Evolutionary conservation across 208 protist genomes (phyloP).

Genomic region (Wallacemonas sp.): DNA sequence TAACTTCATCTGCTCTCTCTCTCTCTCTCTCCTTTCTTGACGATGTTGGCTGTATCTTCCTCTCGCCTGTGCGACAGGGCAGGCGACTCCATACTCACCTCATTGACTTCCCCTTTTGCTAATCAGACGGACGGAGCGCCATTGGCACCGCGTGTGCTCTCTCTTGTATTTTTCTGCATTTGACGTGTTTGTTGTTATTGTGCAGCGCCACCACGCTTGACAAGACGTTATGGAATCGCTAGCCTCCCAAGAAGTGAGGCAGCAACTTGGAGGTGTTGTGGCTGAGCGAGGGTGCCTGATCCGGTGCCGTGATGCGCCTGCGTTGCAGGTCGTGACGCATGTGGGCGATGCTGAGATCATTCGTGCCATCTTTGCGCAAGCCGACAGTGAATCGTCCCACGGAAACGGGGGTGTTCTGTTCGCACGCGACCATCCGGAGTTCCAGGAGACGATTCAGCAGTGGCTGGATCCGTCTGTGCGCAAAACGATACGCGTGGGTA

Average conservation of each 20-base stretch:
- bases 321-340: conserved; percentile 52
- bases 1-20: conserved; percentile 1
- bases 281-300: conserved; percentile 35
- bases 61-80: too few species aligned
- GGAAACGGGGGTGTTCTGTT: conserved; percentile 21
- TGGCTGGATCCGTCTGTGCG: conserved; percentile 38
- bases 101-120: too few species aligned
- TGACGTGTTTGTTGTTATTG: too few species aligned
- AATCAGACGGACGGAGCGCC: too few species aligned
- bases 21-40: conserved; percentile 18
- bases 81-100: too few species aligned
- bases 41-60: too few species aligned
- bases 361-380: conserved; percentile 18
- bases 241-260: neutral
- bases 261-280: conserved; percentile 20
- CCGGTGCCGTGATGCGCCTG: conserved; percentile 35
- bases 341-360: conserved; percentile 21
- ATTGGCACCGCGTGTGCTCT: too few species aligned
- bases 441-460: conserved; percentile 38
- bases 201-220: neutral
- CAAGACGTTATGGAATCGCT: neutral
- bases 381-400: neutral
- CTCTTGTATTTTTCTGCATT: neutral
- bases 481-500: conserved; percentile 1
- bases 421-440: conserved; percentile 27